Evolutionary conservation across 2,329 filamentous ascomycete genomes (phyloP).

Genomic region (Aaosphaeria pasadenensis): DNA sequence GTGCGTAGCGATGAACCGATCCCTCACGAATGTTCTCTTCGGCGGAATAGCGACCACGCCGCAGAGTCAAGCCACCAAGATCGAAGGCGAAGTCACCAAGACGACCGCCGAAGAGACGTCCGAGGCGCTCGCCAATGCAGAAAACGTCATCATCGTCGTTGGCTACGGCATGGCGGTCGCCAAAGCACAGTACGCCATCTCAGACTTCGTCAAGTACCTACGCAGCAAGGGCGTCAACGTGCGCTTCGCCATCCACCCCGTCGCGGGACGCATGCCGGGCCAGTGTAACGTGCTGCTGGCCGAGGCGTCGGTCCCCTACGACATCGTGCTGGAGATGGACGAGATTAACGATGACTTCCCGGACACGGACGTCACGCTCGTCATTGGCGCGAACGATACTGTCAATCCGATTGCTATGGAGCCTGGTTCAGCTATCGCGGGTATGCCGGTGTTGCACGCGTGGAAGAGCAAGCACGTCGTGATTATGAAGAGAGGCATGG

Average conservation of each 20-base stretch:
- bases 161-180: conserved; percentile 94
- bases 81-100: conserved; percentile 75
- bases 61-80: conserved; percentile 62
- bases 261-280: conserved; percentile 88
- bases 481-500: conserved; percentile 90
- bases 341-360: conserved; percentile 92
- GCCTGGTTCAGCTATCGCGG: conserved; percentile 78
- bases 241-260: conserved; percentile 85
- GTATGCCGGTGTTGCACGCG: conserved; percentile 88
- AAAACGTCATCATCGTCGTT: conserved; percentile 85
- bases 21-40: conserved; percentile 84
- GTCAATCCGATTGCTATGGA: conserved; percentile 89
- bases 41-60: conserved; percentile 70
- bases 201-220: conserved; percentile 72
- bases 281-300: conserved; percentile 90
- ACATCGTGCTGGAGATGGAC: conserved; percentile 92
- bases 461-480: conserved; percentile 94
- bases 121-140: conserved; percentile 70
- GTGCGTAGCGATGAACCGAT: conserved; percentile 89
- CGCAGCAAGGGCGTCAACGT: conserved; percentile 76
- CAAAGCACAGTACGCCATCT: conserved; percentile 88
- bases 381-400: conserved; percentile 90
- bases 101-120: conserved; percentile 79
- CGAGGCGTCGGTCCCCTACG: conserved; percentile 84
- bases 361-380: conserved; percentile 81